These are phyloP conservation scores for Aphanomyces euteiches DNA, from an alignment of 352 stramenopile genomes.

Conservation along the genomic window DNA sequence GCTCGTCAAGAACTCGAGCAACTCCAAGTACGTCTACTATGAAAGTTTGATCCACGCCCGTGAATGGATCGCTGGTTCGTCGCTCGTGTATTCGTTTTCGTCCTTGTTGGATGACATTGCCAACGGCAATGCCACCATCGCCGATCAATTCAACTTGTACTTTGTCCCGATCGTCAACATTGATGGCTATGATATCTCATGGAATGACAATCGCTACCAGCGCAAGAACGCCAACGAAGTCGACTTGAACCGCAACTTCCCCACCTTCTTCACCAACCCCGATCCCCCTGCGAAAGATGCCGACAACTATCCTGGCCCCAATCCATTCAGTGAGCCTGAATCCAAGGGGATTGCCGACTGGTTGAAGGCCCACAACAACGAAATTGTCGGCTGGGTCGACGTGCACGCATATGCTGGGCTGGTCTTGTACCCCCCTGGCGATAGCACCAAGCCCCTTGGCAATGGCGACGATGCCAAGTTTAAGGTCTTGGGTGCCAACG, in stretches of 20 bases:
- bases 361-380: constrained; percentile 7
- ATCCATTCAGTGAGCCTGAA: constrained; percentile 56
- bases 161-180: constrained; percentile 40
- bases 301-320: constrained; percentile 57
- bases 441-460: not conserved
- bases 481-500: not conserved
- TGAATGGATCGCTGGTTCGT: constrained; percentile 38
- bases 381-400: constrained; percentile 10
- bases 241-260: constrained; percentile 75
- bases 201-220: constrained; percentile 33
- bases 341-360: constrained; percentile 48
- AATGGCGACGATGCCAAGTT: not conserved
- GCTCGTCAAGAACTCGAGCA: constrained; percentile 26
- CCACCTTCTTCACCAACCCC: constrained; percentile 53
- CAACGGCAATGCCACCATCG: constrained; percentile 32
- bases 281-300: constrained; percentile 39
- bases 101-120: constrained; percentile 35
- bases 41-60: constrained; percentile 39
- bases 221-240: constrained; percentile 47
- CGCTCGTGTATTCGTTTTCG: constrained; percentile 35
- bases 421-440: not conserved
- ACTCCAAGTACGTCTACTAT: constrained; percentile 31
- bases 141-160: constrained; percentile 35
- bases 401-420: constrained; percentile 1
- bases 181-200: constrained; percentile 36